Evolutionary conservation across 768 basidiomycete species (phyloP).

Genomic region (Boletus coccyginus): DNA sequence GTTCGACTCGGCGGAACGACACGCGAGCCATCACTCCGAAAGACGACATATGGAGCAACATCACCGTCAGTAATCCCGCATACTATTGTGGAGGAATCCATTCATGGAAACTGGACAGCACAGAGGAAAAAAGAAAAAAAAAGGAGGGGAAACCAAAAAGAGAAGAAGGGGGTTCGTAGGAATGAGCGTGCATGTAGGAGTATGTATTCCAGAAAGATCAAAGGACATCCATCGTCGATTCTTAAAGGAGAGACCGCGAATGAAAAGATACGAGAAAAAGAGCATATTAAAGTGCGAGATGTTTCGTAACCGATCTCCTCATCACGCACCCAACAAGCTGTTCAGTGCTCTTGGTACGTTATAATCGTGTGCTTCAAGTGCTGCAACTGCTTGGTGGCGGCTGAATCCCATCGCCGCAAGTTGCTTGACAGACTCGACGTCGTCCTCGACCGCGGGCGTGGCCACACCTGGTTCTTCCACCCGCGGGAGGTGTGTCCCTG

Average conservation of each 20-base stretch:
- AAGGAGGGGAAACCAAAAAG: background rate
- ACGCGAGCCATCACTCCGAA: slow-evolving; percentile 5
- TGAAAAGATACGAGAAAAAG: background rate
- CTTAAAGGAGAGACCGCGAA: slow-evolving; percentile 18
- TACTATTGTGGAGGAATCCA: slow-evolving; percentile 8
- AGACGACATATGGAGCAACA: background rate
- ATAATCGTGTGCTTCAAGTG: slow-evolving; percentile 82
- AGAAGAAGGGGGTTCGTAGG: slow-evolving; percentile 8
- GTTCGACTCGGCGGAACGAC: background rate
- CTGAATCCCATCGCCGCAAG: slow-evolving; percentile 91
- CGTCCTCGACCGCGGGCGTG: slow-evolving; percentile 63
- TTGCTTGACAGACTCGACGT: slow-evolving; percentile 74
- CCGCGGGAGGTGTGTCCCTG: slow-evolving; percentile 39
- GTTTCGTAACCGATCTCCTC: slow-evolving; percentile 6
- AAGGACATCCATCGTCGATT: slow-evolving; percentile 9
- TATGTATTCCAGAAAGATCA: slow-evolving; percentile 27
- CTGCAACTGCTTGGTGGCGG: slow-evolving; percentile 74
- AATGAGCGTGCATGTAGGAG: slow-evolving; percentile 30
- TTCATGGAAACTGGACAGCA: slow-evolving; percentile 3
- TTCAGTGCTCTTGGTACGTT: slow-evolving; percentile 79
- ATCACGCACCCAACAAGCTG: slow-evolving; percentile 51
- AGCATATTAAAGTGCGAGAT: slow-evolving; percentile 21
- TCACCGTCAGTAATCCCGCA: background rate
- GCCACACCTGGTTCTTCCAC: slow-evolving; percentile 40
- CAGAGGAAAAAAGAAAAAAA: background rate